Evolutionary conservation across 2,329 filamentous ascomycete species (phyloP), one percentile per base, ranked within the genome.

Genomic region (Fusarium sacchari): DNA sequence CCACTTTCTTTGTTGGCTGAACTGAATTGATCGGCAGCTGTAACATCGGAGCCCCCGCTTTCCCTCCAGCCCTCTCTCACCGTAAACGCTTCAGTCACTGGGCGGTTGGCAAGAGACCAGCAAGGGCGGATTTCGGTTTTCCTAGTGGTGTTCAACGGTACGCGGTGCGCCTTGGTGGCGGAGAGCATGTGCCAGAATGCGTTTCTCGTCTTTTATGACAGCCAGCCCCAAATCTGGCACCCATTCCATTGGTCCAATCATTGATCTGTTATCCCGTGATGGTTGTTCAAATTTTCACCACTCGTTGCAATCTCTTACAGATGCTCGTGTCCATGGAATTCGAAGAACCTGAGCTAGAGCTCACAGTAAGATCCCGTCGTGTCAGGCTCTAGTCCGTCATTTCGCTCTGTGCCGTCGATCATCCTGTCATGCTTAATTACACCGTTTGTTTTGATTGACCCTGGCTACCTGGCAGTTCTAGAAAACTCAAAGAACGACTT

Each of bases 401-500:
- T 68, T 60, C 43, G 26, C 36, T 66, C 36, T 30, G 44, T 53
- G 37, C 26, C 28, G 68, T 68, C 60, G 67, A 73, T 74, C 71
- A 59, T 50, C 71, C 43, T 69, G 67, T 73, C 67, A 73, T 74
- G 71, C 71, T 74, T 74, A 74, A 64, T 73, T 73, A 69, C 71
- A 72, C 63, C 67, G 71, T 67, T 74, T 61, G 55, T 69, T 73
- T 65, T 47, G 63, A 40, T 46, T 61, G 50, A n/a, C n/a, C n/a
- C n/a, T 58, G 24, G 69, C 72, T n/a, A n/a, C 71, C 71, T 60
- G 49, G 71, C 63, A 59, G 30, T 73, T 73, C 71, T 74, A 73
- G 71, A 73, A 73, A 74, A 72, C 71, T 28, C 50, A 65, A 63
- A 46, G 71, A 73, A 73, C 59, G 52, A 65, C 65, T 59, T 59